These are phyloP conservation scores for Boletus coccyginus DNA, from an alignment of 768 basidiomycete species.

Conservation along the genomic window DNA sequence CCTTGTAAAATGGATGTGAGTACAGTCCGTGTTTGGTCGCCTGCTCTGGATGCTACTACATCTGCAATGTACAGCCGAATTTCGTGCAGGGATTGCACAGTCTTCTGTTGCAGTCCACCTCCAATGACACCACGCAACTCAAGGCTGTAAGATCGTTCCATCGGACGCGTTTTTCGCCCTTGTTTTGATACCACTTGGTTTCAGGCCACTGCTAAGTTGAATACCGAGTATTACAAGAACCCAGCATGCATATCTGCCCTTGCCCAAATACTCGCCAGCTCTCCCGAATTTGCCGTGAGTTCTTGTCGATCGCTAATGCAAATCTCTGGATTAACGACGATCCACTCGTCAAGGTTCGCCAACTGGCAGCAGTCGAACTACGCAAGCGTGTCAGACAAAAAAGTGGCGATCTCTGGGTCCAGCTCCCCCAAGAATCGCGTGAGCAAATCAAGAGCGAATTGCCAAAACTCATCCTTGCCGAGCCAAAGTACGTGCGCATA, in stretches of 20 bases:
- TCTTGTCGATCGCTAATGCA: constrained; percentile 3
- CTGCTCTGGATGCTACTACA: not conserved
- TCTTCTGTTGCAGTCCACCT: constrained; percentile 78
- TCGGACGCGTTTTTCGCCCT: constrained; percentile 23
- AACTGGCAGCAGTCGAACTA: constrained; percentile 95
- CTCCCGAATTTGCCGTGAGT: constrained; percentile 81
- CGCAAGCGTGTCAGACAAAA: constrained; percentile 85
- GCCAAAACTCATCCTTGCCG: constrained; percentile 72
- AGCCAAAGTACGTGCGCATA: constrained; percentile 60
- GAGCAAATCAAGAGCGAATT: constrained; percentile 83
- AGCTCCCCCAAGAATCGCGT: constrained; percentile 63
- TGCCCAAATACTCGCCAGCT: constrained; percentile 79
- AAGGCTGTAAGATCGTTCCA: constrained; percentile 68
- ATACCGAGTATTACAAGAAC: constrained; percentile 91
- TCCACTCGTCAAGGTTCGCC: constrained; percentile 66
- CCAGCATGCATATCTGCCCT: constrained; percentile 89
- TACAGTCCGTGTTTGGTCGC: not conserved
- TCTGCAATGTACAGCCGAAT: constrained; percentile 44
- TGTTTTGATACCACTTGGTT: constrained; percentile 8
- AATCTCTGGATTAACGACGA: constrained; percentile 9
- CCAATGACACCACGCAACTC: constrained; percentile 82
- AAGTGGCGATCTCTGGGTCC: constrained; percentile 80
- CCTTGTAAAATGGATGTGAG: constrained; percentile 31
- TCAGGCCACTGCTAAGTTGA: constrained; percentile 88
- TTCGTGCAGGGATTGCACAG: constrained; percentile 81